A percentile compares a stretch with the other conserved stretches of the same genome.
Conservation (phyloP, 371 early-diverging fungal species). For the Rhizopus microsporus region DNA sequence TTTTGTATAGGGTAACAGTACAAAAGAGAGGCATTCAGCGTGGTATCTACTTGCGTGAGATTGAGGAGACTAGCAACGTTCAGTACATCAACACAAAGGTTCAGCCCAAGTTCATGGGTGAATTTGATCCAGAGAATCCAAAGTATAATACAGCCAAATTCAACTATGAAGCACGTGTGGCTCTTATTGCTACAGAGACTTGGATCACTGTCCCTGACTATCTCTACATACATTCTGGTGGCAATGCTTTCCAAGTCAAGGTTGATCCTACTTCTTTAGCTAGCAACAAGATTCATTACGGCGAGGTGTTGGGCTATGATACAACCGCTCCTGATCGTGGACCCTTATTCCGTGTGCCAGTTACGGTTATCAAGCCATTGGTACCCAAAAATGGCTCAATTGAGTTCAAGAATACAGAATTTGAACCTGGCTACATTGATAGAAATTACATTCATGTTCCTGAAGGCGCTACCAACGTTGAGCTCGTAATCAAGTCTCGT, state of each 20-base stretch:
- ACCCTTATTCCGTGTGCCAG: conserved; percentile 83
- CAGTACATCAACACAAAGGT: conserved; percentile 64
- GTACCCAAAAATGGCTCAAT: conserved; percentile 50
- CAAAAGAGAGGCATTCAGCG: conserved; percentile 50
- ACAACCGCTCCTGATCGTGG: conserved; percentile 72
- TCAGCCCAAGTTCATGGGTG: conserved; percentile 77
- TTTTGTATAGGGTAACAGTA: conserved; percentile 60
- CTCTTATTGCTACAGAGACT: conserved; percentile 66
- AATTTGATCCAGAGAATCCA: conserved; percentile 60
- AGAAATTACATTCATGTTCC: conserved; percentile 86
- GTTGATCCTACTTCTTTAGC: conserved; percentile 82
- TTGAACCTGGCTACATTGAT: conserved; percentile 77
- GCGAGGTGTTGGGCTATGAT: conserved; percentile 82
- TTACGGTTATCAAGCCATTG: conserved; percentile 87
- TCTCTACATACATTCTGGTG: conserved; percentile 69
- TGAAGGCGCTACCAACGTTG: conserved; percentile 74
- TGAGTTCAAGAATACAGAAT: conserved; percentile 60
- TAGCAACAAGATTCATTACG: conserved; percentile 78
- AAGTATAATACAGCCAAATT: conserved; percentile 67
- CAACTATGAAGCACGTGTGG: conserved; percentile 79
- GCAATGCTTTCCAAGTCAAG: conserved; percentile 69
- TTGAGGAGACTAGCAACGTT: conserved; percentile 68
- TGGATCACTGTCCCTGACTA: conserved; percentile 87
- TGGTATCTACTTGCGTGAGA: conserved; percentile 88
- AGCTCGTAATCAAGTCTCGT: conserved; percentile 42